A percentile compares a stretch with the other conserved stretches of the same genome.
Conservation (phyloP, 1,139 yeast genomes). For the Saccharomyces hybrid region DNA sequence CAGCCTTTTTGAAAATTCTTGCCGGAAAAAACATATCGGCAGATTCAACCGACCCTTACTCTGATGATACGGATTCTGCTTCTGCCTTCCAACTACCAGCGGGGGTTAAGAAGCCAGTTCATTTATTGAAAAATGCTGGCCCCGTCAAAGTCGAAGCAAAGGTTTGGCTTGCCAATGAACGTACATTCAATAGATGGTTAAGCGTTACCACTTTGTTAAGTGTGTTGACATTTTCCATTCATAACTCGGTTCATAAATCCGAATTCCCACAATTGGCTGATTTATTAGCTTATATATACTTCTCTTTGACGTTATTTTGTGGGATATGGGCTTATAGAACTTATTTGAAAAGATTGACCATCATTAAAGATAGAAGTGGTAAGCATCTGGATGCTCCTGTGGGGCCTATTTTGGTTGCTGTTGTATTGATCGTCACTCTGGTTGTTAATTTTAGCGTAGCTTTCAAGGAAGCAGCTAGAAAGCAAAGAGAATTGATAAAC, state of each 20-base stretch:
- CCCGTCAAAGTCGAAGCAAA: constrained; percentile 93
- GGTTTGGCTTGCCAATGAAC: constrained; percentile 97
- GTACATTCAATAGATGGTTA: constrained; percentile 94
- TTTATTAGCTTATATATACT: constrained; percentile 69
- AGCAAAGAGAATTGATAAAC: not conserved
- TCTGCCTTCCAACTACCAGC: constrained; percentile 49
- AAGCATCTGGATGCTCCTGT: constrained; percentile 80
- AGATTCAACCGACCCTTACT: constrained; percentile 52
- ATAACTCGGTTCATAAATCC: constrained; percentile 61
- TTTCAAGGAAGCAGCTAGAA: constrained; percentile 33
- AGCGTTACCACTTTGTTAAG: constrained; percentile 83
- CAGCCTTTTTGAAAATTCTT: constrained; percentile 26
- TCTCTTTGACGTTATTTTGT: constrained; percentile 70
- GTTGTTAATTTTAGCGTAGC: constrained; percentile 66
- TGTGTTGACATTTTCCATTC: constrained; percentile 79
- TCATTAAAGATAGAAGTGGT: constrained; percentile 76
- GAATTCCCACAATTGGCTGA: constrained; percentile 50
- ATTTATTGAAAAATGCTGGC: constrained; percentile 78
- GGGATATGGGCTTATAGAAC: constrained; percentile 87
- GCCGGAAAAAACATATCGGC: constrained; percentile 29
- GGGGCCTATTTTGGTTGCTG: constrained; percentile 78
- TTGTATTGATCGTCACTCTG: constrained; percentile 60
- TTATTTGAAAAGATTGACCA: constrained; percentile 60
- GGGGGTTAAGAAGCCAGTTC: constrained; percentile 78
- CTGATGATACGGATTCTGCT: constrained; percentile 78